Evolutionary conservation across 2,329 filamentous ascomycete species (phyloP).

Genomic region (Colletotrichum ledebouriae): DNA sequence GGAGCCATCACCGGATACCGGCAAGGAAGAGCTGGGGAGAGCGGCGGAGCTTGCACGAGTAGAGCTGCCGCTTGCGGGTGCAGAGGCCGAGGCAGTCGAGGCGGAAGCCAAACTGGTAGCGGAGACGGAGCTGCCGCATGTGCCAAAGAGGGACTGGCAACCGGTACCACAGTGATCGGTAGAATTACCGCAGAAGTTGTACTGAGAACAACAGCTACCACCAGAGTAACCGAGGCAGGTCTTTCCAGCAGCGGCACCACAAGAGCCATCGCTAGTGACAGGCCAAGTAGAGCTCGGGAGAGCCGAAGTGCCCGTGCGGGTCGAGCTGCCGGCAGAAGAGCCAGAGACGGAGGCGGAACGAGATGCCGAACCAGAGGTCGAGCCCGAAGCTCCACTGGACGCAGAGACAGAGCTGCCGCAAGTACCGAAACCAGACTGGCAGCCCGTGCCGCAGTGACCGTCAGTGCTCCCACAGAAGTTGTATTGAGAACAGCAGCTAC

Average conservation of each 20-base stretch:
- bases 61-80: neutral
- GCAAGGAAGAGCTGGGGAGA: neutral
- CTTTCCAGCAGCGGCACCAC: slow-evolving; percentile 18
- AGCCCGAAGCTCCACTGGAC: neutral
- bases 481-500: slow-evolving; percentile 34
- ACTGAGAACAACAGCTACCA: slow-evolving; percentile 46
- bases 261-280: slow-evolving; percentile 1
- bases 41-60: neutral
- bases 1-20: neutral
- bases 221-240: slow-evolving; percentile 18
- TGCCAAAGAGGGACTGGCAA: slow-evolving; percentile 49
- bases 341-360: neutral
- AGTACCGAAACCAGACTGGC: slow-evolving; percentile 29
- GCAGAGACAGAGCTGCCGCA: slow-evolving; percentile 7
- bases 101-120: neutral
- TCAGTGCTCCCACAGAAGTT: slow-evolving; percentile 15
- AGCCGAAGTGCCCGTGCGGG: neutral
- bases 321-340: neutral
- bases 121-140: slow-evolving; percentile 12
- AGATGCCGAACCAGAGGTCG: neutral
- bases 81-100: neutral
- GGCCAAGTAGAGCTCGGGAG: neutral
- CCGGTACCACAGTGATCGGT: slow-evolving; percentile 50
- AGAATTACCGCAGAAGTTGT: slow-evolving; percentile 51
- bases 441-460: slow-evolving; percentile 19